These are phyloP conservation scores for maize (Zea mays) DNA, from an alignment of 176 grass and related monocot genomes.

Conservation along the genomic window Zm-B73-REFERENCE-NAM-5.0 NC_050097.1:30789501-30790000, in stretches of 20 bases:
- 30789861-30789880: too few relatives aligned
- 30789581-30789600: background rate
- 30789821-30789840: background rate
- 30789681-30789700: constrained; percentile 45
- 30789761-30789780: background rate
- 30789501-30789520: constrained; percentile 89
- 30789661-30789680: constrained; percentile 82
- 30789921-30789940: too few relatives aligned
- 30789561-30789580: background rate
- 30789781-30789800: background rate
- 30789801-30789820: background rate
- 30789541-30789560: background rate
- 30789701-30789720: background rate
- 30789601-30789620: background rate
- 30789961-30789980: constrained; percentile 96
- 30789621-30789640: constrained; percentile 66
- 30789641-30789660: constrained; percentile 89
- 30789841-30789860: background rate
- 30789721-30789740: background rate
- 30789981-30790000: constrained; percentile 96
- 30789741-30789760: background rate
- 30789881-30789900: too few relatives aligned
- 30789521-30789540: constrained; percentile 90
- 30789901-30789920: too few relatives aligned
- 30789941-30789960: background rate